Conservation (phyloP, 345 rosid genomes). For the Pistacia atlantica region DNA sequence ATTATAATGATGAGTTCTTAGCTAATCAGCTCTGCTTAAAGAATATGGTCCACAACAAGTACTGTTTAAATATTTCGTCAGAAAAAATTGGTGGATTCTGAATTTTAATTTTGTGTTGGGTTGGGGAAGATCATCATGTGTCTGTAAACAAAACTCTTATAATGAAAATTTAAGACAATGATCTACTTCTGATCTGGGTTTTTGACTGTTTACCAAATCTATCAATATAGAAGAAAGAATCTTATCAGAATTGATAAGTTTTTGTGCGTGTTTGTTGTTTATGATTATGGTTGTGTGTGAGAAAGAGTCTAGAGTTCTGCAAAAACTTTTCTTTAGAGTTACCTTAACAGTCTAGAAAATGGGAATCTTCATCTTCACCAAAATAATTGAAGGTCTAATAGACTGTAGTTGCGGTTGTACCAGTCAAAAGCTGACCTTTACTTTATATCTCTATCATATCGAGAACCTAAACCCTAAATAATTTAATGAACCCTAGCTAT, state of each 20-base stretch:
- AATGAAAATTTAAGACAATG: too few relatives aligned
- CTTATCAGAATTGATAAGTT: too few relatives aligned
- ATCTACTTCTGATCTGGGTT: too few relatives aligned
- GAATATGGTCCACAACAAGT: background rate
- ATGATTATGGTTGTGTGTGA: background rate
- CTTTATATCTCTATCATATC: slow-evolving; percentile 15
- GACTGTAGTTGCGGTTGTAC: slow-evolving; percentile 21
- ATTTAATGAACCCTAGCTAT: slow-evolving; percentile 3
- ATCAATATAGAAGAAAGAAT: too few relatives aligned
- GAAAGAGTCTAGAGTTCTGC: background rate
- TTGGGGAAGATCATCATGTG: background rate
- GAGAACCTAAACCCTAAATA: slow-evolving; percentile 20
- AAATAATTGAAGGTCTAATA: slow-evolving; percentile 21
- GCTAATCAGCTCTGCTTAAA: background rate
- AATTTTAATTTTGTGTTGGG: background rate
- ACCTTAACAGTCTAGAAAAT: slow-evolving; percentile 21
- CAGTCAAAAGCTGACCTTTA: slow-evolving; percentile 30
- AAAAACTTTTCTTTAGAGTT: background rate
- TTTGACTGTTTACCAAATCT: too few relatives aligned
- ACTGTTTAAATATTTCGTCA: background rate
- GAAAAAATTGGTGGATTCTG: too few relatives aligned
- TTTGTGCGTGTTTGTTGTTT: background rate
- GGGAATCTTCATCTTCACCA: slow-evolving; percentile 25
- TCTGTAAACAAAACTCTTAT: too few relatives aligned
- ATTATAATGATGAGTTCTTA: background rate